phyloP scores from a whole-genome alignment of 306 rosid genomes.

The Vicia sativa region DNA sequence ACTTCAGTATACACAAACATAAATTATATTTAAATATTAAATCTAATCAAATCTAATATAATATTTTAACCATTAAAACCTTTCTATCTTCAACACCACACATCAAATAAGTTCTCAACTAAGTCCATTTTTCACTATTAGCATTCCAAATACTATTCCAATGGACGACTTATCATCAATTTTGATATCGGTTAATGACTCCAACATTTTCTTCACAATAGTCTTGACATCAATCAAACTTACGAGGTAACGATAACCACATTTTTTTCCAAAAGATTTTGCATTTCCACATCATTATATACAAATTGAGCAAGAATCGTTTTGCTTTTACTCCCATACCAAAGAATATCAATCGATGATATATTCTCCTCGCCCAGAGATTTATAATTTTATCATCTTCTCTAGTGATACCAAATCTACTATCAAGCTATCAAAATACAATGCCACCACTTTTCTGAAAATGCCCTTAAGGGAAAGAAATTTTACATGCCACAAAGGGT shows the following conservation, averaged over 20 bases:
- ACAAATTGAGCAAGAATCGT: conserved; percentile 26
- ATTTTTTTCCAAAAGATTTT: not conserved
- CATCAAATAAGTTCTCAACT: too few species aligned
- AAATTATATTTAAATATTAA: too few species aligned
- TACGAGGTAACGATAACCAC: not conserved
- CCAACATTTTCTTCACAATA: not conserved
- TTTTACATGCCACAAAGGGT: too few species aligned
- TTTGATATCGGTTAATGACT: not conserved
- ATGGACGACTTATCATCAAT: not conserved
- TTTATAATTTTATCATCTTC: not conserved
- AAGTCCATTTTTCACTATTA: too few species aligned
- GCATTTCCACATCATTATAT: not conserved
- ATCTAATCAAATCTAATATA: too few species aligned
- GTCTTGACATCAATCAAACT: conserved; percentile 19
- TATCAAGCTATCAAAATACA: not conserved
- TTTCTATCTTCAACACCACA: too few species aligned
- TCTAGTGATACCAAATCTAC: not conserved
- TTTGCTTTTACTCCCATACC: conserved; percentile 35
- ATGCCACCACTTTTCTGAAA: too few species aligned
- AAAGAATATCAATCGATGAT: not conserved
- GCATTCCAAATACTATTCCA: too few species aligned
- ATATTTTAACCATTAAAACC: too few species aligned
- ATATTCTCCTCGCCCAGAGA: not conserved
- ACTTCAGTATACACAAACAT: too few species aligned
- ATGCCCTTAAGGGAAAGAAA: too few species aligned